phyloP scores from a whole-genome alignment of 1,284 basidiomycete species.

The Cryptococcus amylolentus region DNA sequence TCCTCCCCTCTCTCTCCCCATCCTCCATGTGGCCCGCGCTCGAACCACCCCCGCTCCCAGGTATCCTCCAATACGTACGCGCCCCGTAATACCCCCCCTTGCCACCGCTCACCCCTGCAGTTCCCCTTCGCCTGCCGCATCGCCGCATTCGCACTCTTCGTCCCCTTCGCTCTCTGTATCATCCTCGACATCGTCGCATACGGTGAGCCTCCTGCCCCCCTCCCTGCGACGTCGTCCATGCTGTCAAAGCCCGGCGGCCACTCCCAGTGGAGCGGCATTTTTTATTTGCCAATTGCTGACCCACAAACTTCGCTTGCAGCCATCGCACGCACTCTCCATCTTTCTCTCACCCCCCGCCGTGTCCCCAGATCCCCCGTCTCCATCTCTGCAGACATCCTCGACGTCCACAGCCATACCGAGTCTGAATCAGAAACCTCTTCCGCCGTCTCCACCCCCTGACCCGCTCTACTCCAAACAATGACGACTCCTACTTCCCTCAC shows the following conservation, averaged over 20 bases:
- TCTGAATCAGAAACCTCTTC: slow-evolving; percentile 6
- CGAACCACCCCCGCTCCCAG: slow-evolving; percentile 9
- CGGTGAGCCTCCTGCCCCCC: slow-evolving; percentile 19
- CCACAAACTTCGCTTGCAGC: slow-evolving; percentile 13
- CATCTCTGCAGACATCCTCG: slow-evolving; percentile 13
- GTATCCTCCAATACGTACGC: slow-evolving; percentile 13
- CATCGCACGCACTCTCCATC: slow-evolving; percentile 37
- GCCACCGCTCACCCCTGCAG: slow-evolving; percentile 7
- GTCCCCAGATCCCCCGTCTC: slow-evolving; percentile 30
- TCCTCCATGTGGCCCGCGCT: slow-evolving; percentile 11
- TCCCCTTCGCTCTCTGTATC: slow-evolving; percentile 30
- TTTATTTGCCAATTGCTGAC: neutral
- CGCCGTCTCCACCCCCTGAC: neutral
- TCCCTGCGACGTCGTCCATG: neutral
- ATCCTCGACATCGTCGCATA: slow-evolving; percentile 38
- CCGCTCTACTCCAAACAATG: neutral
- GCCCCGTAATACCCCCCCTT: neutral
- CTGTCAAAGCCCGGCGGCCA: neutral
- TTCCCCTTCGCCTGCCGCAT: slow-evolving; percentile 32
- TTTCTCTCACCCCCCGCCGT: slow-evolving; percentile 29
- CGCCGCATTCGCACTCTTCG: slow-evolving; percentile 26
- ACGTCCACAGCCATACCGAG: slow-evolving; percentile 6
- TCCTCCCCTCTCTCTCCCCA: neutral
- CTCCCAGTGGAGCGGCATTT: neutral
- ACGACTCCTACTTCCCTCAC: slow-evolving; percentile 27